Evolutionary conservation across 1,139 yeast genomes (phyloP), one percentile per base, ranked within the genome.

Genomic region (Nakaseomyces kungkrabaensis): DNA sequence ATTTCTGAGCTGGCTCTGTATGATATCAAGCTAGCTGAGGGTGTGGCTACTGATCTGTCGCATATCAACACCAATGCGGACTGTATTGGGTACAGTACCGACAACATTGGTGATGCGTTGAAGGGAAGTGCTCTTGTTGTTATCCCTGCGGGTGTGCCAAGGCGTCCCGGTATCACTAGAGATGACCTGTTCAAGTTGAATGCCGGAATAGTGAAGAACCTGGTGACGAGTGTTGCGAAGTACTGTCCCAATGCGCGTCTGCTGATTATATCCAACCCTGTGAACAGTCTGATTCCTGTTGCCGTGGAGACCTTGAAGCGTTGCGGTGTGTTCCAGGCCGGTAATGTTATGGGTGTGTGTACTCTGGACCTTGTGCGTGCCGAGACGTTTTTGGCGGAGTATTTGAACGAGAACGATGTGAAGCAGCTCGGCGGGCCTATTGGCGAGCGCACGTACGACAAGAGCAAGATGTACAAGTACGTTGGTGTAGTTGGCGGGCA

Each of bases 111-210:
- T 11, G 63, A 66, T 17, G 84, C 88, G 0, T 71, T 83, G 54
- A 67, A 64, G 40, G 80, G 75, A 17, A 68, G 85, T 3, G 78
- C 81, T 53, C 68, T 83, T 53, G 87, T 82, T 29, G 70, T 82
- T 42, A 81, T 82, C 50, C 88, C 89, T n/a, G 89, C 89, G n/a
- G 90, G 89, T 50, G 82, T 83, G 13, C 88, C 89, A 48, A 76
- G 89, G 66, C 82, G 82, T 62, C 88, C 89, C 11, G 89, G 89
- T 24, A 82, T 82, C 88, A 80, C 88, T 31, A 74, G 90, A 63
- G 87, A 83, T 54, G 89, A 83, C 65, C 73, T 83, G 59, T 83
- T 83, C 70, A 81, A 80, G 62, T 81, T 82, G 64, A 83, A 83
- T 66, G 89, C 88, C 2, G 77, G 80, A 9, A 83, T 83, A 57